These are phyloP conservation scores for Epichloe hybrida DNA, from an alignment of 2,329 filamentous ascomycete species.

Conservation along the genomic window DNA sequence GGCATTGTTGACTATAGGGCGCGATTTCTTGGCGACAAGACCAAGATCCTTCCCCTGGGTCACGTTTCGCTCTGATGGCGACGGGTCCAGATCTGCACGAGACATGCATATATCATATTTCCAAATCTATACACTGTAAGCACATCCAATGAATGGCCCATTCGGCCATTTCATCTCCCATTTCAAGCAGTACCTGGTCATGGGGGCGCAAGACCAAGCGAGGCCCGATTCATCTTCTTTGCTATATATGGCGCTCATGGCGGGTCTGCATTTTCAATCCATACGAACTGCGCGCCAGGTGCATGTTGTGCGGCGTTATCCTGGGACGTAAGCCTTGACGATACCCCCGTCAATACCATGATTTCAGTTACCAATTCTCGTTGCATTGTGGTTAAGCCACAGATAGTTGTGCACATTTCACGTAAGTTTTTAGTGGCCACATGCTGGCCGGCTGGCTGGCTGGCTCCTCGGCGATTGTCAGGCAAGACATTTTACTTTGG, in stretches of 20 bases:
- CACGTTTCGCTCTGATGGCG: constrained; percentile 20
- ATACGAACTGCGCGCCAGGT: neutral
- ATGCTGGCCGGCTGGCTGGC: neutral
- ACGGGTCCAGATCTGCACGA: neutral
- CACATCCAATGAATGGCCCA: neutral
- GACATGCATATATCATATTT: neutral
- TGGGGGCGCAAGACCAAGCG: neutral
- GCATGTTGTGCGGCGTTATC: constrained; percentile 1
- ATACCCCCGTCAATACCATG: constrained; percentile 2
- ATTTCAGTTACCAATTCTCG: neutral
- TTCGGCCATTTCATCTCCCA: neutral
- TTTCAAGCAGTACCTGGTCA: neutral
- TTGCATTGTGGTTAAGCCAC: neutral
- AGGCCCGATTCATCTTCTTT: neutral
- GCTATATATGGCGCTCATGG: neutral
- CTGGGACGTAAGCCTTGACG: constrained; percentile 3
- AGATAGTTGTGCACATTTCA: neutral
- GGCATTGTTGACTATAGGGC: constrained; percentile 55
- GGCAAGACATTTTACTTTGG: neutral
- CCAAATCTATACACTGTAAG: constrained; percentile 2
- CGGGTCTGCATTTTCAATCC: neutral
- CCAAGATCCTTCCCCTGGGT: constrained; percentile 47
- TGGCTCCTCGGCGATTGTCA: neutral
- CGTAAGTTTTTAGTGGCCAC: neutral
- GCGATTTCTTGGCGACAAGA: constrained; percentile 49